These are phyloP conservation scores for Globisporangium middletonii DNA, from an alignment of 352 stramenopile genomes.

Conservation along the genomic window DNA sequence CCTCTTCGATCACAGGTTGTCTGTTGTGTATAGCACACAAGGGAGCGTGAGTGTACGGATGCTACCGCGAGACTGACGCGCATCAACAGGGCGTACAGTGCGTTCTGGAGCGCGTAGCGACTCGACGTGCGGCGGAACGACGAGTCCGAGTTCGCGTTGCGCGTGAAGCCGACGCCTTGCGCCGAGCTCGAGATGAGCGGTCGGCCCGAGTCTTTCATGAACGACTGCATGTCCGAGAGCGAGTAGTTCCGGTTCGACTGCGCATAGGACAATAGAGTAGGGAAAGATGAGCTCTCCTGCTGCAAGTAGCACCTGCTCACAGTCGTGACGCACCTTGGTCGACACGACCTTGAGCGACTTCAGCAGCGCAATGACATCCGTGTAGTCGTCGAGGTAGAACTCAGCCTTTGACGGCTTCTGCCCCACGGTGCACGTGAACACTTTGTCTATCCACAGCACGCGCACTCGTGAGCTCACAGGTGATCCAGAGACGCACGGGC, in stretches of 20 bases:
- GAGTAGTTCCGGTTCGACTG: constrained; percentile 83
- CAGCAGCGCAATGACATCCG: constrained; percentile 92
- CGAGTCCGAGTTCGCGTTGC: constrained; percentile 35
- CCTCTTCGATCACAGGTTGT: constrained; percentile 65
- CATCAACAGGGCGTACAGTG: constrained; percentile 29
- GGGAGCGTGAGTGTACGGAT: not conserved
- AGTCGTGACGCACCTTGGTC: constrained; percentile 48
- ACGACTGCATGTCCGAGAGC: constrained; percentile 79
- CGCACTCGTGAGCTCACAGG: not conserved
- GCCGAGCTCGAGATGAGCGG: constrained; percentile 49
- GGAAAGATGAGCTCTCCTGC: no score
- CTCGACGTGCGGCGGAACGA: constrained; percentile 50
- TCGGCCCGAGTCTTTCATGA: constrained; percentile 42
- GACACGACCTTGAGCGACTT: constrained; percentile 68
- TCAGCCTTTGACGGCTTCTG: constrained; percentile 96
- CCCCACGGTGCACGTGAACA: constrained; percentile 96
- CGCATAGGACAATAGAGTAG: no score
- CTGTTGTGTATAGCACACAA: constrained; percentile 13
- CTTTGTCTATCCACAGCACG: constrained; percentile 43
- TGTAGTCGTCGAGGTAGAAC: constrained; percentile 96
- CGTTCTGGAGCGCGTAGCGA: constrained; percentile 43
- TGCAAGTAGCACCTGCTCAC: no score
- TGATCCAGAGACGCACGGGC: no score
- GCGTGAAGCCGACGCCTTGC: constrained; percentile 24
- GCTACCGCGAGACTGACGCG: not conserved